These are phyloP conservation scores for Obelidium mucronatum DNA, from an alignment of 192 early-diverging fungal genomes.

Conservation along the genomic window DNA sequence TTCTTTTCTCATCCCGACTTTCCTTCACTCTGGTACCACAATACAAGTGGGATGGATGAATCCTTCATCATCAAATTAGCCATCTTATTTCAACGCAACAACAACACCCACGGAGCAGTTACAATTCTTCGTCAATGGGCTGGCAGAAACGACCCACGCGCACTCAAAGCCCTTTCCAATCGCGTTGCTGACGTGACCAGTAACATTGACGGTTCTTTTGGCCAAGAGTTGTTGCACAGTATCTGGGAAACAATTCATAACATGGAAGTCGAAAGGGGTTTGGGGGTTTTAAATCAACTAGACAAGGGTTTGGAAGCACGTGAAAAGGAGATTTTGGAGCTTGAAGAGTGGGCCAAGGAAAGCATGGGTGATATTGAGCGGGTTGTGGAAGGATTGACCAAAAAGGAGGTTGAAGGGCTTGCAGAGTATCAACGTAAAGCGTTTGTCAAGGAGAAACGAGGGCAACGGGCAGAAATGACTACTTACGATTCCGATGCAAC, in stretches of 20 bases:
- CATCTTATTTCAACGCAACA: conserved; percentile 1
- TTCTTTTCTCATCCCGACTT: background rate
- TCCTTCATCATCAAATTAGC: conserved; percentile 9
- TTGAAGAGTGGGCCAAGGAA: conserved; percentile 12
- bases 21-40: background rate
- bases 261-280: too few species aligned
- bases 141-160: background rate
- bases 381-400: background rate
- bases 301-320: background rate
- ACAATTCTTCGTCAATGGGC: conserved; percentile 8
- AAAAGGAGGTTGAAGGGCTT: background rate
- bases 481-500: background rate
- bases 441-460: background rate
- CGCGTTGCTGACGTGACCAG: conserved; percentile 22
- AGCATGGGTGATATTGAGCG: background rate
- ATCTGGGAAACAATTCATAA: background rate
- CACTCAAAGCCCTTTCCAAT: conserved; percentile 19
- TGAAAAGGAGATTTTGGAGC: conserved; percentile 1
- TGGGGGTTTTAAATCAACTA: background rate
- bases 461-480: background rate
- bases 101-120: background rate
- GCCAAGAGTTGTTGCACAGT: background rate
- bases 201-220: background rate
- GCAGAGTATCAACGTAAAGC: conserved; percentile 18
- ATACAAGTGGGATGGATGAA: conserved; percentile 22